These are phyloP conservation scores for Agarophyton chilense DNA, from an alignment of 23 red algal genomes.

Conservation along the genomic window DNA sequence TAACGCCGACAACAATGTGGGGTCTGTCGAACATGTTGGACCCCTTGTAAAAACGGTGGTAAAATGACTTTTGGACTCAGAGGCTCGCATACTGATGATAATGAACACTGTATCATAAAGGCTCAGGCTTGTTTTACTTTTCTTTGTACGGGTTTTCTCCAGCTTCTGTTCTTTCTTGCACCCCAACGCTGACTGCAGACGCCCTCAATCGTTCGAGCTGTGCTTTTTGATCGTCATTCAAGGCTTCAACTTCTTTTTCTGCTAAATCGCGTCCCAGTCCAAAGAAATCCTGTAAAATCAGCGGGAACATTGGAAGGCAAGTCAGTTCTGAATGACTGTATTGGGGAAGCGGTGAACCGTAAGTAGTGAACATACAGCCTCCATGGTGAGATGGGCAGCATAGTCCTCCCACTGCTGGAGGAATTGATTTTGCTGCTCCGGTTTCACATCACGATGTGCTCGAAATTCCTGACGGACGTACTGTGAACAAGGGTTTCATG, in stretches of 20 bases:
- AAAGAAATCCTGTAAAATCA: constrained; percentile 22
- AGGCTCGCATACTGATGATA: too few species aligned
- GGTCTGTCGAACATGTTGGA: constrained; percentile 44
- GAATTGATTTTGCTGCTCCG: constrained; percentile 53
- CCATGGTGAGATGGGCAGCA: constrained; percentile 43
- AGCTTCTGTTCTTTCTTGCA: constrained; percentile 40
- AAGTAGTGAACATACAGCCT: constrained; percentile 22
- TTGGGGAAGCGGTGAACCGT: not conserved
- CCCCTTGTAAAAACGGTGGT: not conserved
- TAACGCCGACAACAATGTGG: constrained; percentile 40
- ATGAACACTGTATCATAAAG: too few species aligned
- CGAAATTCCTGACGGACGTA: constrained; percentile 73
- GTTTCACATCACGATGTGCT: constrained; percentile 40
- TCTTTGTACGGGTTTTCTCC: constrained; percentile 53
- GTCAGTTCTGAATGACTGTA: not conserved
- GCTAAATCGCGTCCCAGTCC: constrained; percentile 54
- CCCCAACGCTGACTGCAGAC: constrained; percentile 35
- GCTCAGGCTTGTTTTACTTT: not conserved
- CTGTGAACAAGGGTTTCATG: not conserved
- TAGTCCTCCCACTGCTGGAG: constrained; percentile 63
- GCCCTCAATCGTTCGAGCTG: constrained; percentile 39
- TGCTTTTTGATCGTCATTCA: constrained; percentile 57
- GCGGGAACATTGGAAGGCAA: not conserved
- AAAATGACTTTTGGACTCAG: not conserved
- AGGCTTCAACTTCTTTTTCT: constrained; percentile 12